Base-by-base conservation (phyloP, 192 early-diverging fungal genomes). In the Dissophora globulifera region DNA sequence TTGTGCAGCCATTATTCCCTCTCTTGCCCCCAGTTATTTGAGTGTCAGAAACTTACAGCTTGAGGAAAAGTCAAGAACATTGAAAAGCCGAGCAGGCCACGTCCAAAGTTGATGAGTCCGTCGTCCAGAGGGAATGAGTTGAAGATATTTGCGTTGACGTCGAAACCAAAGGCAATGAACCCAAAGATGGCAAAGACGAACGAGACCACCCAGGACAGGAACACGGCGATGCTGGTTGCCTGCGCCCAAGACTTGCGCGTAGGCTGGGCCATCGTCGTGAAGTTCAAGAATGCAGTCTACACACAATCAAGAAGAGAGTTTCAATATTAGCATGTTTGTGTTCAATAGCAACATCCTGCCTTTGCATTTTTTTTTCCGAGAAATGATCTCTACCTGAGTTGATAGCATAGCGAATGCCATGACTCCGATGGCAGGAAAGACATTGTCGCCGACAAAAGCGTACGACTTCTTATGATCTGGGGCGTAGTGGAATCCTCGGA, bases 361-460 rank as follows among this genome's bases (percentile, higher is more conserved):
- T n/a, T n/a, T n/a, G n/a, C n/a, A n/a, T 48, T 49, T 61, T 48
- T 3, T 50, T 33, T 22, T 32, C 29, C 33, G n/a, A n/a, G n/a
- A n/a, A n/a, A n/a, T n/a, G n/a, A n/a, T 45, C 25, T 45, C 2
- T 23, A 87, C 84, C 54, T 91, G 90, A 22, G 87, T 67, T 31
- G 86, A 89, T 15, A 86, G 81, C 76, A 88, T 90, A 3, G 90
- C 87, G 58, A 91, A 91, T 0, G 88, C 83, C 71, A 90, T 88
- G 50, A 89, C 84, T 45, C 88, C 90, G 20, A 90, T 65, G 0
- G 88, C 86, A 0, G 87, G 83, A 50, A 91, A 58, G 25, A 88
- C 76, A 78, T 87, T 87, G 32, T 82, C 67, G 5, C 90, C 90
- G 33, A 86, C 81, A 27, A 80, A 75, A 1, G 78, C 78, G 20